Evolutionary conservation across 2,329 filamentous ascomycete genomes (phyloP), one percentile per base, ranked within the genome.

Genomic region (Sclerotinia minor): DNA sequence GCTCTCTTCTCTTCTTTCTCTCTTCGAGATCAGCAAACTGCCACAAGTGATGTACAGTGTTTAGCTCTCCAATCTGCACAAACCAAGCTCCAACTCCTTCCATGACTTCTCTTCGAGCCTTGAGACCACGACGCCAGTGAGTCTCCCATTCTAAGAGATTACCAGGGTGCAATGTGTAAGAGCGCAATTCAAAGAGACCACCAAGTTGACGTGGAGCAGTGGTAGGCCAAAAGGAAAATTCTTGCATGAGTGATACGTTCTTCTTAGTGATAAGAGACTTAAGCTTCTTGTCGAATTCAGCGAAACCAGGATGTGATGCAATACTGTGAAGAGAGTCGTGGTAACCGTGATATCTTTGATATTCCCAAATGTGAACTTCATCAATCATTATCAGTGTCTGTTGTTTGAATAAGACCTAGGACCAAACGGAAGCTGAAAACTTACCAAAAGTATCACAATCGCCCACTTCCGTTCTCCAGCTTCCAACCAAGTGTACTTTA

Each of bases 201-300:
- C 95, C 95, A 0, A 99, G 87, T 75, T 92, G 84, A 69, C 95
- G 92, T 0, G 95, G 95, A 6, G 94, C 86, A 0, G 92, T 94
- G 3, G 95, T 99, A 1, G 95, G 95, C 95, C 95, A 99, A 85
- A 99, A 99, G 47, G 94, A 97, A 81, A 99, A 99, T 80, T 99
- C 95, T 79, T 99, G 95, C 95, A 99, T 99, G 64, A 99, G 85
- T 0, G 94, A 97, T 5, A 90, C 91, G 73, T 89, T 88, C 83
- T 97, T 98, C 71, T 87, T 87, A 69, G 84, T 88, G 77, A 99
- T 94, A 70, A 98, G 83, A n/a, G 82, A 84, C 80, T 93, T 94
- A 64, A 99, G 89, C 80, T 94, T 91, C 71, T 82, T 82, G 78
- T 97, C 92, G 77, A 97, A 97, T 13, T 86, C 89, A 73, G 88